Base-by-base conservation (phyloP, 1,284 basidiomycete genomes). In the Bjerkandera adusta region DNA sequence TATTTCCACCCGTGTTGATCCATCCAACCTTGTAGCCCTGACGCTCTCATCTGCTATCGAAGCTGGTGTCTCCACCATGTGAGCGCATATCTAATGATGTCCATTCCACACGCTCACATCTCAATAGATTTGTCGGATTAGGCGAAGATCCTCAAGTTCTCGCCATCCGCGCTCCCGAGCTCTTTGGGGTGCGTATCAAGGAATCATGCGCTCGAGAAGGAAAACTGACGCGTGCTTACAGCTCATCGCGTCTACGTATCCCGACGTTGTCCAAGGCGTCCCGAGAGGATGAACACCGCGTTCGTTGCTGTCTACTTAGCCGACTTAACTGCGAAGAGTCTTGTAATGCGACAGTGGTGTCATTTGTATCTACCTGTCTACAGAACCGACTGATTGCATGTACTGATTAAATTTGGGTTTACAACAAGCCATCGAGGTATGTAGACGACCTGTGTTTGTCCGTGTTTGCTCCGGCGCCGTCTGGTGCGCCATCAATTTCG, bases 21-120 rank as follows among this genome's bases (percentile, higher is more conserved):
- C 40, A 20, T 16, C 15, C 18, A 21, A 3, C 32, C 24, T 25
- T 26, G 22, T 46, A 87, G 83, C 79, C 18, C 64, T 85, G 54
- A 87, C 85, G 6, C 65, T 87, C 47, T 77, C 78, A 2, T 82
- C 83, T 16, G 79, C 84, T 2, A 81, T 89, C 52, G 84, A 88
- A 61, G 85, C 85, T 20, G 89, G 89, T 43, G 88, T 92, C 2
- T 91, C 88, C 2, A 92, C 89, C 1, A 90, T 92, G 81, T 84
- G 64, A 56, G 76, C 38, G 34, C 11, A 25, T 33, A 6, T 13
- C 26, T 30, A 20, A 15, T 24, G 22, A 10, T 13, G n/a, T 20
- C n/a, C 21, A 30, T 15, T 11, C 29, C 10, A 44, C 30, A 35
- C 50, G 43, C 39, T 53, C 34, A 11, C 25, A 24, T 43, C 16